These are phyloP conservation scores for Didymella keratinophila DNA, from an alignment of 2,329 filamentous ascomycete species.

Conservation along the genomic window DNA sequence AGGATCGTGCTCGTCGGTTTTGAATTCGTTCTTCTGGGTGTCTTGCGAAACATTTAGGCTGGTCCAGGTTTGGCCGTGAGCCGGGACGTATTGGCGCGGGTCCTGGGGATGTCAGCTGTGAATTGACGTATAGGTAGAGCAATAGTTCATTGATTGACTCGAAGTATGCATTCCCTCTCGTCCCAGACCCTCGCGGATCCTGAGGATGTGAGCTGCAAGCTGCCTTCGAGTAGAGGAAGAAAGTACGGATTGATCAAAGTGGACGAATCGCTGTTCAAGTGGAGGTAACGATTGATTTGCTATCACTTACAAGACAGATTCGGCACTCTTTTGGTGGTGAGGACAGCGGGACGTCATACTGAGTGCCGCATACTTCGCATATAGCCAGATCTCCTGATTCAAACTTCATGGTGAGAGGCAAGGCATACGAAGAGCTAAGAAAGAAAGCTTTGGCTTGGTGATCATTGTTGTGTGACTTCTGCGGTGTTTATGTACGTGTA, in stretches of 20 bases:
- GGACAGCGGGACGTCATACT: conserved; percentile 65
- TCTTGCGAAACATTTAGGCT: conserved; percentile 59
- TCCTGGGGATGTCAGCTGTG: conserved; percentile 51
- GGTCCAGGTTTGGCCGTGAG: conserved; percentile 70
- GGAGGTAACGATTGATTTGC: background rate
- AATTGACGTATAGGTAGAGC: background rate
- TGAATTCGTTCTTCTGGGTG: conserved; percentile 64
- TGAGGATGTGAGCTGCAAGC: too few species aligned
- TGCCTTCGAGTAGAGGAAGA: too few species aligned
- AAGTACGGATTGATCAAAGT: too few species aligned
- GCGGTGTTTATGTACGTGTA: conserved; percentile 14
- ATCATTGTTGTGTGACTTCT: background rate
- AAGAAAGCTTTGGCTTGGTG: background rate
- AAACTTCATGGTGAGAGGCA: conserved; percentile 34
- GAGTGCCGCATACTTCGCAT: conserved; percentile 74
- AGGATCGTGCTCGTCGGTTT: conserved; percentile 56
- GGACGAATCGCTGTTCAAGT: background rate
- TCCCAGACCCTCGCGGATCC: too few species aligned
- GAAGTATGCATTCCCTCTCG: background rate
- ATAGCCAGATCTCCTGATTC: conserved; percentile 59
- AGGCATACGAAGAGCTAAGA: too few species aligned
- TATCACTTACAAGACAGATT: conserved; percentile 72
- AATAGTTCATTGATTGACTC: background rate
- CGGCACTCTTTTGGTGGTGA: conserved; percentile 64
- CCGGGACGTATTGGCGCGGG: conserved; percentile 73